Base-by-base conservation (phyloP, 768 basidiomycete genomes). In the Boletus pseudopeckii region DNA sequence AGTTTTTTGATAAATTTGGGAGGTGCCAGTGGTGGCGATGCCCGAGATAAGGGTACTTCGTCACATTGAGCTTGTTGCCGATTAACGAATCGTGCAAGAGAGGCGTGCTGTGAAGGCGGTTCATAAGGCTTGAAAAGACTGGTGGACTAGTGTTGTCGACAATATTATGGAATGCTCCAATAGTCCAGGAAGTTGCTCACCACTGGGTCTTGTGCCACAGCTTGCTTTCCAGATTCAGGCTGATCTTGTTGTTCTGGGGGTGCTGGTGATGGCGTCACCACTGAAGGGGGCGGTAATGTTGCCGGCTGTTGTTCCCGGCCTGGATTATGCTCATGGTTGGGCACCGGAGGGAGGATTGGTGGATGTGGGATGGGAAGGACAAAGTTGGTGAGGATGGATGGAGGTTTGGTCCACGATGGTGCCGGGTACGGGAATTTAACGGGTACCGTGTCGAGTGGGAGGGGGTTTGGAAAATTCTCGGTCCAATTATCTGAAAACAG, bases 371-470 rank as follows among this genome's bases (percentile, higher is more conserved):
- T 64, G 14, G 62, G 41, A 24, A 40, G 59, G 14, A 70, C 70
- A 18, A 71, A 39, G 13, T 47, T 56, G 22, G 37, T 2, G 7
- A 71, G 62, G 5, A 53, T 62, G 1, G 41, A 7, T 15, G 65
- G 63, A 10, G 65, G 59, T 2, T 45, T 13, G 3, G 39, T 44
- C 70, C 70, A 70, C 0, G 54, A 54, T 20, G 70, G 64, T 10
- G 33, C 28, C 14, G 68, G 68, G 48, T 70, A 71, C 1, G 70
- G 70, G 8, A 53, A 57, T 47, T 56, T 66, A 2, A 48, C 54
- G 0, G 68, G 70, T n/a, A 64, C 45, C 0, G 14, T 20, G 7
- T 53, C 24, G 1, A 56, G 50, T 3, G 54, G 15, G 15, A 60
- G 30, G 7, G 5, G 17, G 0, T 14, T 22, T 4, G 69, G 70